Conservation (phyloP, 345 rosid genomes). For the Citrus hindsii region DNA sequence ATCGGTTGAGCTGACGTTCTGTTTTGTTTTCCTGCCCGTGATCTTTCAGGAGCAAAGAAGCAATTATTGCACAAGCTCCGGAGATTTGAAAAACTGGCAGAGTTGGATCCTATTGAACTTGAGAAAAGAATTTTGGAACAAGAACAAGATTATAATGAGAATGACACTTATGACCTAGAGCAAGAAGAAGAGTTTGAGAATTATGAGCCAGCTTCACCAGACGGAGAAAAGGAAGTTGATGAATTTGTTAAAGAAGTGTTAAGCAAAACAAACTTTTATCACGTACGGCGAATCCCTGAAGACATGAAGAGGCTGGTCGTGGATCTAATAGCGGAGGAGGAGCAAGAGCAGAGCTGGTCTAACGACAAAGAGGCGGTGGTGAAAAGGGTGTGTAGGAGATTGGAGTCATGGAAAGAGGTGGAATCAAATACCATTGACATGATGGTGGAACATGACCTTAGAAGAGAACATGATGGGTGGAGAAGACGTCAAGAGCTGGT, state of each 20-base stretch:
- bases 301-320: conserved; percentile 53
- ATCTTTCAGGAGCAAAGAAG: conserved; percentile 66
- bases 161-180: background rate
- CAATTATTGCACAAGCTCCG: conserved; percentile 70
- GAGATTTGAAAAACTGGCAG: conserved; percentile 74
- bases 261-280: conserved; percentile 23
- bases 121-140: conserved; percentile 62
- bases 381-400: conserved; percentile 55
- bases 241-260: conserved; percentile 25
- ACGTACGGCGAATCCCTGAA: conserved; percentile 32
- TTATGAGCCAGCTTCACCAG: conserved; percentile 14
- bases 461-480: conserved; percentile 45
- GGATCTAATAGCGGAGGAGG: conserved; percentile 65
- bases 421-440: conserved; percentile 77
- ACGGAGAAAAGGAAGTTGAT: conserved; percentile 28
- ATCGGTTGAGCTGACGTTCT: background rate
- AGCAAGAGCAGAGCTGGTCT: conserved; percentile 11
- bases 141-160: conserved; percentile 34
- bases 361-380: conserved; percentile 24
- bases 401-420: conserved; percentile 77
- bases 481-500: conserved; percentile 25
- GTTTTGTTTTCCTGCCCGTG: background rate
- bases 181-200: conserved; percentile 29
- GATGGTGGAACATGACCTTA: conserved; percentile 82
- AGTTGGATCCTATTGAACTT: conserved; percentile 74